A percentile compares a stretch with the other conserved stretches of the same genome.
phyloP scores from a whole-genome alignment of 768 basidiomycete species.

The Tricholoma flavovirens region DNA sequence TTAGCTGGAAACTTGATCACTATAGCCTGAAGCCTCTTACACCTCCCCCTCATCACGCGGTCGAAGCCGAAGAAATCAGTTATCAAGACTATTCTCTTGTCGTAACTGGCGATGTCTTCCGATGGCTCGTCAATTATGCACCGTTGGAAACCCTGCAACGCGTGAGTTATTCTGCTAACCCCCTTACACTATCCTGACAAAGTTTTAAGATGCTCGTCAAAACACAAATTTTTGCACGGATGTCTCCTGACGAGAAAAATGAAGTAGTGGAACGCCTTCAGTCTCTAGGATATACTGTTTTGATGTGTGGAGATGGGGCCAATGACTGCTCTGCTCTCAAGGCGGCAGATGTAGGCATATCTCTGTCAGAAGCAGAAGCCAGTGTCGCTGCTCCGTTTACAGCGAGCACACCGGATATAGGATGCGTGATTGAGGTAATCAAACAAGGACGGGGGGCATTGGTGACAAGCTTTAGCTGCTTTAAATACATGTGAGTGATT shows the following conservation, averaged over 20 bases:
- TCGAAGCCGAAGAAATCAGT: constrained; percentile 66
- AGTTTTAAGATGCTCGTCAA: constrained; percentile 86
- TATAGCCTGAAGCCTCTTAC: constrained; percentile 81
- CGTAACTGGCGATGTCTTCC: constrained; percentile 91
- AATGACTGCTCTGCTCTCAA: constrained; percentile 99
- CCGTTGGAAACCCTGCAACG: constrained; percentile 91
- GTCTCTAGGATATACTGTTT: constrained; percentile 87
- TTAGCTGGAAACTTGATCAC: constrained; percentile 74
- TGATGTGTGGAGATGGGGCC: constrained; percentile 98
- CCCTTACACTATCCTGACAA: neutral
- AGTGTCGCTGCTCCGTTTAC: constrained; percentile 99
- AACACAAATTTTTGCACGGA: constrained; percentile 92
- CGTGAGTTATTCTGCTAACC: constrained; percentile 39
- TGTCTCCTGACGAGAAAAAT: constrained; percentile 99
- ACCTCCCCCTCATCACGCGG: constrained; percentile 63
- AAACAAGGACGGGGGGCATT: constrained; percentile 93
- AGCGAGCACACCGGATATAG: constrained; percentile 87
- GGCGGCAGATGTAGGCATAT: constrained; percentile 96
- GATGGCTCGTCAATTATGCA: constrained; percentile 96
- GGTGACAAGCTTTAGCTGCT: constrained; percentile 98
- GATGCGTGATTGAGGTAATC: constrained; percentile 94
- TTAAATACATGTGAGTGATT: constrained; percentile 94
- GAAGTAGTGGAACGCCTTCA: constrained; percentile 96
- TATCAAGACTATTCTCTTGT: constrained; percentile 89
- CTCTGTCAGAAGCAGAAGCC: constrained; percentile 95